Evolutionary conservation across 2,329 filamentous ascomycete species (phyloP).

Genomic region (Tolypocladium album): DNA sequence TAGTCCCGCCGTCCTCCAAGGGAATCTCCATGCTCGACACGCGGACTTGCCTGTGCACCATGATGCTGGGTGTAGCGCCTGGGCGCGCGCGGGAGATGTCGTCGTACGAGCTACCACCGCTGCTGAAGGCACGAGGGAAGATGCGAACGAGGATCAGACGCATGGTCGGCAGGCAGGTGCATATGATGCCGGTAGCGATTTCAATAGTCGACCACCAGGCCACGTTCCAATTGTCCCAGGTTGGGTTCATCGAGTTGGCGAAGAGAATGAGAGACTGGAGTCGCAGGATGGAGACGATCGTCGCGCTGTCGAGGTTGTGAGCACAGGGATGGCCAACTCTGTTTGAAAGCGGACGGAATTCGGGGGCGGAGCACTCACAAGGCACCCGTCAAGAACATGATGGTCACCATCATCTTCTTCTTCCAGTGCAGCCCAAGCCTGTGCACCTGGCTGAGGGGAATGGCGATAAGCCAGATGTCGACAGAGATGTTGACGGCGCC

Average conservation of each 20-base stretch:
- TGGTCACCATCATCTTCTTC: conserved; percentile 1
- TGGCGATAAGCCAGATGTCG: conserved; percentile 1
- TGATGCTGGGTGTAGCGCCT: not conserved
- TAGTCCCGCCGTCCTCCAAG: not conserved
- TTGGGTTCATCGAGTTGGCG: not conserved
- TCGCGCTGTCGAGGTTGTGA: not conserved
- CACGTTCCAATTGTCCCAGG: not conserved
- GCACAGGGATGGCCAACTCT: not conserved
- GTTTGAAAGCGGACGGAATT: not conserved
- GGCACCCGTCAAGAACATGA: conserved; percentile 2
- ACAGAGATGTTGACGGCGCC: not conserved
- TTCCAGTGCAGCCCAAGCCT: conserved; percentile 2
- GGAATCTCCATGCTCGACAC: not conserved
- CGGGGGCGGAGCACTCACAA: not conserved
- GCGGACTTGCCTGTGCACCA: not conserved
- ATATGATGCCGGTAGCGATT: not conserved
- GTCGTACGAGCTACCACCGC: not conserved
- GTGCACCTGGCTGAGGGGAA: conserved; percentile 1
- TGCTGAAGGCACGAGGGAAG: not conserved
- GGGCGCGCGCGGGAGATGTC: not conserved
- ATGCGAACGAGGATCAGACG: not conserved
- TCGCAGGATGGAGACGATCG: not conserved
- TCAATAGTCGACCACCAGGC: not conserved
- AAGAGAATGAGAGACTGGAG: not conserved
- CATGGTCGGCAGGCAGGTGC: not conserved